A percentile compares a stretch with the other conserved stretches of the same genome.
Conservation (phyloP, 208 protist genomes). For the Crithidia sp. region DNA sequence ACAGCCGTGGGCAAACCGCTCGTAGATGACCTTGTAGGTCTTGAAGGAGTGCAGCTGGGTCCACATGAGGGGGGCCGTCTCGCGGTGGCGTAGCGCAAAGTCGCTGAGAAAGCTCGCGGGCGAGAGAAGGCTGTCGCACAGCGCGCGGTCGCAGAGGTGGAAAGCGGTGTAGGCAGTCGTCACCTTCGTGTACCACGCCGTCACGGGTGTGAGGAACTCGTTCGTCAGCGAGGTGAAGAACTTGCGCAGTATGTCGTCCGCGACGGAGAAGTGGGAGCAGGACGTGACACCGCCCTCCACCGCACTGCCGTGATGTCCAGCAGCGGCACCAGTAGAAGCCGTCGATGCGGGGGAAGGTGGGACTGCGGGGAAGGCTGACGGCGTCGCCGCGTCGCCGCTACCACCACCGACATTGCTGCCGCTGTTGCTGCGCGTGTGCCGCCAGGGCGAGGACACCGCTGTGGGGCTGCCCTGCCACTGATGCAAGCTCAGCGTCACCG, state of each 20-base stretch:
- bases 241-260: conserved; percentile 81
- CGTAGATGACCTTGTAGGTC: conserved; percentile 79
- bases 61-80: conserved; percentile 64
- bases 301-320: too few relatives aligned
- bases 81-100: conserved; percentile 58
- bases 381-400: neutral
- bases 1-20: conserved; percentile 70
- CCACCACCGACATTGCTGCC: neutral
- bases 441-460: conserved; percentile 4
- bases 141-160: conserved; percentile 66
- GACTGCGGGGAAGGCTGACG: neutral
- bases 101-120: conserved; percentile 72
- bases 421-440: neutral
- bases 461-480: conserved; percentile 39
- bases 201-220: conserved; percentile 84
- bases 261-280: conserved; percentile 73
- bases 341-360: too few relatives aligned
- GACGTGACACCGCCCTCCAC: conserved; percentile 23
- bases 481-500: conserved; percentile 50
- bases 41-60: conserved; percentile 67
- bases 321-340: too few relatives aligned
- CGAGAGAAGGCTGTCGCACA: conserved; percentile 39
- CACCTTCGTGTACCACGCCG: conserved; percentile 62
- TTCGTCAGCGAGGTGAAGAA: conserved; percentile 88
- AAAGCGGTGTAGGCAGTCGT: conserved; percentile 52